A percentile compares a stretch with the other conserved stretches of the same genome.
Conservation (phyloP, 345 rosid species). For the Balakata baccata region DNA sequence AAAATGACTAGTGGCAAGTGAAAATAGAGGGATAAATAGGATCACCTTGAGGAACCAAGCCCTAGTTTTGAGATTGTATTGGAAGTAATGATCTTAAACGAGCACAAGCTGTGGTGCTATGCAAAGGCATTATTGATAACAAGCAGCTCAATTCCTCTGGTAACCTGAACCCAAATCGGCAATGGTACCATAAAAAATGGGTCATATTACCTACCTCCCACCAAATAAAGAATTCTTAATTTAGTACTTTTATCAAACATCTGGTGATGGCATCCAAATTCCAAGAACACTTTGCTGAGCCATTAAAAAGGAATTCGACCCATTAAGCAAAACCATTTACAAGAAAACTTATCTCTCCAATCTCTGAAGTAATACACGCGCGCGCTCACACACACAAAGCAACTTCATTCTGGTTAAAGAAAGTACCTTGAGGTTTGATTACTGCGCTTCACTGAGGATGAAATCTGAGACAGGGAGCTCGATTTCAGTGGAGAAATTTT, state of each 20-base stretch:
- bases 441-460: slow-evolving; percentile 26
- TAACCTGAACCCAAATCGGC: slow-evolving; percentile 25
- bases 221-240: no score
- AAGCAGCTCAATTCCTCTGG: slow-evolving; percentile 40
- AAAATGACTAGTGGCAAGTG: no score
- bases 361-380: not conserved
- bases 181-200: not conserved
- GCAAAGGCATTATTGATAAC: slow-evolving; percentile 36
- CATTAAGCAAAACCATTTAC: not conserved
- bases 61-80: slow-evolving; percentile 31
- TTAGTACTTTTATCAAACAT: not conserved
- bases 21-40: not conserved
- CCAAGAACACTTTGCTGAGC: not conserved
- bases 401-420: slow-evolving; percentile 3
- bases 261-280: not conserved
- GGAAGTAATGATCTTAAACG: slow-evolving; percentile 30
- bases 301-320: not conserved
- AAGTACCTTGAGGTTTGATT: slow-evolving; percentile 23
- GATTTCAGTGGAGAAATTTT: slow-evolving; percentile 18
- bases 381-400: not conserved
- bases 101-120: slow-evolving; percentile 35
- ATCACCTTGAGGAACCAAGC: slow-evolving; percentile 39
- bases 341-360: not conserved
- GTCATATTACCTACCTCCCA: no score
- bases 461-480: slow-evolving; percentile 19